phyloP scores from a whole-genome alignment of 305 asterid genomes.

The Petunia hybrid region DNA sequence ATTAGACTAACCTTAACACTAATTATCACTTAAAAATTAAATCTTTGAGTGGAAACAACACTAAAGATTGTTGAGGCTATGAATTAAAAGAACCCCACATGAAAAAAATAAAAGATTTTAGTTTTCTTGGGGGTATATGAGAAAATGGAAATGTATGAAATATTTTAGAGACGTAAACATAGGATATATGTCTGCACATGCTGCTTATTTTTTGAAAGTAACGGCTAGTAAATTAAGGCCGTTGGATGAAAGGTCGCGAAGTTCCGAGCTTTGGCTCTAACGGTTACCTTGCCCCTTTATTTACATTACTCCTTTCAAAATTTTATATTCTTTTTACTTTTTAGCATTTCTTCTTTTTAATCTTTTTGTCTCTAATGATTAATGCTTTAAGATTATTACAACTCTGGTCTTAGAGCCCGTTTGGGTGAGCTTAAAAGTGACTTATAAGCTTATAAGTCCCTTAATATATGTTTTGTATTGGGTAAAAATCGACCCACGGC shows the following conservation, averaged over 20 bases:
- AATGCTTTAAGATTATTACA: neutral
- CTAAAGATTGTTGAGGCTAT: neutral
- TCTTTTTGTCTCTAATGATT: slow-evolving; percentile 1
- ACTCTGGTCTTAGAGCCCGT: neutral
- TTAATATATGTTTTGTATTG: no score
- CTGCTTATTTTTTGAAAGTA: slow-evolving; percentile 59
- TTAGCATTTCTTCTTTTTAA: neutral
- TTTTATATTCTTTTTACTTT: neutral
- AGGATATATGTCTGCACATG: slow-evolving; percentile 52
- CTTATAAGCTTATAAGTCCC: no score
- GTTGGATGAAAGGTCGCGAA: slow-evolving; percentile 59
- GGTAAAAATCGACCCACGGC: no score
- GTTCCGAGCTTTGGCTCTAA: slow-evolving; percentile 42
- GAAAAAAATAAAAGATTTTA: slow-evolving; percentile 42
- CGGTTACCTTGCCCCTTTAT: slow-evolving; percentile 43
- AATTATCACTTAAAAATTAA: slow-evolving; percentile 11
- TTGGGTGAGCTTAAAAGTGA: no score
- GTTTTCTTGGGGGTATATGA: slow-evolving; percentile 23
- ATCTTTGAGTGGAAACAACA: slow-evolving; percentile 9
- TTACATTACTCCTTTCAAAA: neutral
- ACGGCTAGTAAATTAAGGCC: slow-evolving; percentile 76
- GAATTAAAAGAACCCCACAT: slow-evolving; percentile 33
- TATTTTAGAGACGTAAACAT: slow-evolving; percentile 45
- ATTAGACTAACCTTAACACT: neutral
- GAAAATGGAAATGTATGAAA: slow-evolving; percentile 32